Base-by-base conservation (phyloP, 371 early-diverging fungal species). In the Zancudomyces culisetae region DNA sequence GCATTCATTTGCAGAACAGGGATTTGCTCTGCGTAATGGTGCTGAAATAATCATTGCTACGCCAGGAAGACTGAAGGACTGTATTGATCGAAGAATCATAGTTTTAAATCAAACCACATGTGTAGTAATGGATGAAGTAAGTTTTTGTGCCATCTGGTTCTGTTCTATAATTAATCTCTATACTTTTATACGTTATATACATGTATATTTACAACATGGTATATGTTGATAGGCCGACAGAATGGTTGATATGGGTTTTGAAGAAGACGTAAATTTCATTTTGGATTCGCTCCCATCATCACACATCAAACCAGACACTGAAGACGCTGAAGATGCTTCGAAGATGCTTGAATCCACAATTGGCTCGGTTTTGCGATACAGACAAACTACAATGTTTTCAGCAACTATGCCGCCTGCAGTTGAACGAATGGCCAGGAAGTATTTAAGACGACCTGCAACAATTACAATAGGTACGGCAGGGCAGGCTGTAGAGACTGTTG, bases 381-480 rank as follows among this genome's bases (percentile, higher is more conserved):
- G 98, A 47, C 99, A 98, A 66, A 99, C 98, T 0, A 84, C 93
- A 55, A 98, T 99, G 99, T 99, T 97, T 76, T 90, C 90, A 41
- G 99, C 99, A 8, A 99, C 99, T 3, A 97, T 98, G 98, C 99
- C 98, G 1, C 69, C 85, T 8, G 87, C 85, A 8, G 97, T 99
- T 2, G 90, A 92, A 61, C 73, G 87, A 22, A 64, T 98, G 13
- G 99, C 98, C 2, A 83, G 83, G 63, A 79, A 79, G 70, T 43
- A 47, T 47, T 78, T 99, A 58, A 74, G 85, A 2, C 65, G 89
- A 41, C 97, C 94, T 45, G 96, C 92, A 2, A 89, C 87, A 0
- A 96, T 99, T 13, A 95, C 87, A 12, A 92, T 99, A 57, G 99
- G 99, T 69, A 78, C 76, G 2, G 95, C 88, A 3, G 99, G 99